Base-by-base conservation (phyloP, 257 asterid species). In the Perilla frutescens region DNA sequence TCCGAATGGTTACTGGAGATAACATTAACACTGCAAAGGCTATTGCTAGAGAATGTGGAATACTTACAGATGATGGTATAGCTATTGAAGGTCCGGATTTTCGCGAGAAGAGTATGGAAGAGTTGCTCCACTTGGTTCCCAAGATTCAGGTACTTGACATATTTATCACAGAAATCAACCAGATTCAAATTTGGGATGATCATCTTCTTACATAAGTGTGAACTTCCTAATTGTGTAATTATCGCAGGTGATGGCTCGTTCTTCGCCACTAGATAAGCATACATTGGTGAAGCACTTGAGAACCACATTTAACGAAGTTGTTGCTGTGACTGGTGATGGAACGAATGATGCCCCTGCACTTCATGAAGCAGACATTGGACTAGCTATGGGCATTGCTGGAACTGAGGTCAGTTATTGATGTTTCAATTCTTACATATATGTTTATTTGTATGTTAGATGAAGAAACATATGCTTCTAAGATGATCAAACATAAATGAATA, bases 341-440 rank as follows among this genome's bases (percentile, higher is more conserved):
- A 94, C 98, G 4, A 94, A 94, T 50, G 98, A 94, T 81, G 97
- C 98, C 61, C 98, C 98, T 65, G 98, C 98, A 8, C 97, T 93
- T 78, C 98, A 91, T 74, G 98, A 93, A 84, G 98, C 98, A 31
- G 98, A 93, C 78, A 93, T 91, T 63, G 97, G 98, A 74, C 95
- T 93, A 40, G 98, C 98, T 32, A 93, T 93, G 98, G 98, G 98
- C 76, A 94, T 94, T 70, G 88, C 98, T 8, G 97, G 98, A 77
- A 94, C 98, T 9, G 98, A 93, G 93, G 98, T 93, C 72, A 75
- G 20, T 43, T 64, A 3, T 14, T 13, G 26, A 20, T 20, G 26
- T 20, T 20, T 20, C 26, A 20, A 20, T 20, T 20, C 26, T 20
- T 20, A 20, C 26, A 20, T 20, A 20, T 20, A 20, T 20, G 26